These are phyloP conservation scores for Colletotrichum somersetense DNA, from an alignment of 2,329 filamentous ascomycete genomes.

Conservation along the genomic window DNA sequence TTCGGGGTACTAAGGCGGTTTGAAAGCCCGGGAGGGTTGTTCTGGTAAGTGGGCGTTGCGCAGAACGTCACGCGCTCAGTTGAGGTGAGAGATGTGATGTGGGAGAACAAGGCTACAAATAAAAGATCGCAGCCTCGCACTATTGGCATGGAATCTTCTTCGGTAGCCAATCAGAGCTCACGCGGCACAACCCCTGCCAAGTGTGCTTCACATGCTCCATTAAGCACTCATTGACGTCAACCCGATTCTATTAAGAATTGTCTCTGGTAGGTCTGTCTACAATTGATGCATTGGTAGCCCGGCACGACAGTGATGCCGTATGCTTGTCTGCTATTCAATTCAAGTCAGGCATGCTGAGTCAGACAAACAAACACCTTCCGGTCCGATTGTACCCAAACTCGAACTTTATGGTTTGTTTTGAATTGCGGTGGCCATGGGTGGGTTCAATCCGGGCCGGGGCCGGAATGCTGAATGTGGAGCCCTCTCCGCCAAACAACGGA, in stretches of 20 bases:
- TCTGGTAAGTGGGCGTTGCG: neutral
- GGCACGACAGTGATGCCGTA: neutral
- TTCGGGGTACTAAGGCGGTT: neutral
- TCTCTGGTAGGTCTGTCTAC: neutral
- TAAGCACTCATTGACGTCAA: neutral
- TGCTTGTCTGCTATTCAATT: neutral
- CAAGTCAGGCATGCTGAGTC: neutral
- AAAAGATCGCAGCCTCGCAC: conserved; percentile 38
- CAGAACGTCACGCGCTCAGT: neutral
- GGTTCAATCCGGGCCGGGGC: neutral
- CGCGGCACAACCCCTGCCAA: conserved; percentile 8
- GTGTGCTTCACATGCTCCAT: conserved; percentile 6
- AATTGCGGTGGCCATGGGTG: neutral
- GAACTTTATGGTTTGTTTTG: neutral
- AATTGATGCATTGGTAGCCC: neutral
- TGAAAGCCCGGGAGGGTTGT: neutral
- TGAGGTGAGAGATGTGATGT: neutral
- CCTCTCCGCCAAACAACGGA: neutral
- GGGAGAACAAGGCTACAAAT: conserved; percentile 28
- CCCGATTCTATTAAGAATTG: neutral
- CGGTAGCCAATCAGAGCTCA: conserved; percentile 25
- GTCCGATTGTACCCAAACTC: no score
- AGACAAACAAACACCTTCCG: neutral
- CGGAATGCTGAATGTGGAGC: neutral
- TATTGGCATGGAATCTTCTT: neutral